Percentiles rank a stretch among this genome's conserved stretches.
Evolutionary conservation across 495 filamentous ascomycete genomes (phyloP).

Genomic region (Annulohypoxylon stygium): DNA sequence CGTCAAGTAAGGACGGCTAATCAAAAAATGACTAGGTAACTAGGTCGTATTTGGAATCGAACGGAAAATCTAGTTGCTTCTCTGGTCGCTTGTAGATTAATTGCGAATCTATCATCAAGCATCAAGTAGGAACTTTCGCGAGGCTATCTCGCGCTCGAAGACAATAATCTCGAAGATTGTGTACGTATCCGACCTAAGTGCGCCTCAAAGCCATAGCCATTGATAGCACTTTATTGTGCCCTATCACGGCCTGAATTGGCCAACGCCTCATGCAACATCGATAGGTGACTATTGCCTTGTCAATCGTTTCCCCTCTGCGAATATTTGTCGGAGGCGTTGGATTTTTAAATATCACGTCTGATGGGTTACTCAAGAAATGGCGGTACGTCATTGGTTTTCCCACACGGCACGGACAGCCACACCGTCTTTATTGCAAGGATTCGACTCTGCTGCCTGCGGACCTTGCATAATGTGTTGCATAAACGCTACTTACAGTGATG

Average conservation of each 20-base stretch:
- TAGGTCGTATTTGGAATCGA: no score
- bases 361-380: not conserved
- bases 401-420: not conserved
- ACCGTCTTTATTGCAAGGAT: slow-evolving; percentile 1
- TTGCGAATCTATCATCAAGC: no score
- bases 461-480: slow-evolving; percentile 9
- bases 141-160: no score
- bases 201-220: not conserved
- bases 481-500: slow-evolving; percentile 1
- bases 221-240: not conserved
- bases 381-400: slow-evolving; percentile 4
- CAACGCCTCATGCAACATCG: not conserved
- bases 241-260: not conserved
- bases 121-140: no score
- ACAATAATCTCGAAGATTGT: no score
- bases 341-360: not conserved
- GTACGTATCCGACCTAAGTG: no score
- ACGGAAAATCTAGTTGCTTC: no score
- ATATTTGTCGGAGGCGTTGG: not conserved
- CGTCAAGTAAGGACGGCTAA: not conserved
- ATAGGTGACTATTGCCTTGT: not conserved
- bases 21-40: not conserved
- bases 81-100: no score
- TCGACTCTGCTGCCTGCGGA: not conserved
- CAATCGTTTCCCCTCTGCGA: no score